Percentiles rank a stretch among this genome's conserved stretches.
These are phyloP conservation scores for Talaromyces thailandensis DNA, from an alignment of 495 filamentous ascomycete species.

Conservation along the genomic window DNA sequence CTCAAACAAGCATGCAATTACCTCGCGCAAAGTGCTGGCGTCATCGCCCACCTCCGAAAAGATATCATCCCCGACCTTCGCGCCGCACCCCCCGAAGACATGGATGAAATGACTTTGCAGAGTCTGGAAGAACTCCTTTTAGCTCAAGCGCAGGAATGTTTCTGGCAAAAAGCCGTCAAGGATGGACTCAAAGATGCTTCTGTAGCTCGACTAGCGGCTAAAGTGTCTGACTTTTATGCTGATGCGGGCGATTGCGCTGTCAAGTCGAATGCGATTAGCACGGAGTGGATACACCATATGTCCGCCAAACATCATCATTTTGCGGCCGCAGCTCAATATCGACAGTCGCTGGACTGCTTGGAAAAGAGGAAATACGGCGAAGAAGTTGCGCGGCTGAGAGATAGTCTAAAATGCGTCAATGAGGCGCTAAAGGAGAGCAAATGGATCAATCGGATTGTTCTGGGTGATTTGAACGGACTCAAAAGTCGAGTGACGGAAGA, in stretches of 20 bases:
- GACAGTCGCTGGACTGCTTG: constrained; percentile 85
- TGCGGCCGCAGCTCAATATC: constrained; percentile 88
- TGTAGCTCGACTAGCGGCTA: constrained; percentile 83
- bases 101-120: constrained; percentile 82
- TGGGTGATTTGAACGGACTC: constrained; percentile 74
- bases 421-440: constrained; percentile 79
- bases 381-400: constrained; percentile 79
- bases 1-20: constrained; percentile 86
- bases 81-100: constrained; percentile 82
- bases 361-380: constrained; percentile 95
- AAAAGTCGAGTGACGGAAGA: constrained; percentile 79
- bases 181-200: constrained; percentile 85
- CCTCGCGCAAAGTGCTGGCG: constrained; percentile 81
- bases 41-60: constrained; percentile 68
- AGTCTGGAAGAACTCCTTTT: constrained; percentile 76
- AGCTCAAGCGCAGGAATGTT: constrained; percentile 92
- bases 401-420: constrained; percentile 73
- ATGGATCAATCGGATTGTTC: constrained; percentile 77
- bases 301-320: constrained; percentile 97
- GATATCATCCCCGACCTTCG: constrained; percentile 79
- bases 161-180: constrained; percentile 96
- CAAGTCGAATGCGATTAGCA: constrained; percentile 80
- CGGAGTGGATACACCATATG: constrained; percentile 97
- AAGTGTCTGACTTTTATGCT: constrained; percentile 87
- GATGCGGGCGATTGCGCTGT: constrained; percentile 77